phyloP scores from a whole-genome alignment of 164 flowering plant genomes.

The Dillenia turbinata region DNA sequence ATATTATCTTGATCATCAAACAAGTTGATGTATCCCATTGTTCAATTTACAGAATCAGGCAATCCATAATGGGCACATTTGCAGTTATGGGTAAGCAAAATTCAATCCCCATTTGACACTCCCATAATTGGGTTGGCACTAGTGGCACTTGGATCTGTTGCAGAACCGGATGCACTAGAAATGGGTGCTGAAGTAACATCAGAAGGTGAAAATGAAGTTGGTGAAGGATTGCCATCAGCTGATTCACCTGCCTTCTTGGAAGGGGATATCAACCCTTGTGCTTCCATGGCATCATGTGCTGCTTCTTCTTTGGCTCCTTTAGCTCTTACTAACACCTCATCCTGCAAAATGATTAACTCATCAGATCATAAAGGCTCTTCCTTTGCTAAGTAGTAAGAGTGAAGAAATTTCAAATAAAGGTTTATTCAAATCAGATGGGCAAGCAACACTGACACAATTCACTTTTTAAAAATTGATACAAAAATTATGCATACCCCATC shows the following conservation, averaged over 20 bases:
- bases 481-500: not conserved
- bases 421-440: no score
- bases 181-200: not conserved
- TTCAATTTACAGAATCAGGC: no score
- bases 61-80: no score
- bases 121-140: no score
- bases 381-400: not conserved
- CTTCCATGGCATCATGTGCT: conserved; percentile 48
- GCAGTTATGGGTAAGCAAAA: no score
- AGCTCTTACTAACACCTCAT: conserved; percentile 75
- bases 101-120: no score
- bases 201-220: conserved; percentile 4
- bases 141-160: no score
- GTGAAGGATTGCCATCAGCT: conserved; percentile 1
- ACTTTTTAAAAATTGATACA: not conserved
- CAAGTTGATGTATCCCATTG: no score
- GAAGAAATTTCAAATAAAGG: no score
- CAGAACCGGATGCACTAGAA: no score
- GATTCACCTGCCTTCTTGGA: conserved; percentile 3
- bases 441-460: not conserved
- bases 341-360: conserved; percentile 33
- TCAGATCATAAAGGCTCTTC: not conserved
- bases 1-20: no score
- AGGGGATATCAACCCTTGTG: conserved; percentile 29
- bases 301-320: conserved; percentile 47